phyloP scores from a whole-genome alignment of 139 green algal species.

The Chlorella vulgaris region DNA sequence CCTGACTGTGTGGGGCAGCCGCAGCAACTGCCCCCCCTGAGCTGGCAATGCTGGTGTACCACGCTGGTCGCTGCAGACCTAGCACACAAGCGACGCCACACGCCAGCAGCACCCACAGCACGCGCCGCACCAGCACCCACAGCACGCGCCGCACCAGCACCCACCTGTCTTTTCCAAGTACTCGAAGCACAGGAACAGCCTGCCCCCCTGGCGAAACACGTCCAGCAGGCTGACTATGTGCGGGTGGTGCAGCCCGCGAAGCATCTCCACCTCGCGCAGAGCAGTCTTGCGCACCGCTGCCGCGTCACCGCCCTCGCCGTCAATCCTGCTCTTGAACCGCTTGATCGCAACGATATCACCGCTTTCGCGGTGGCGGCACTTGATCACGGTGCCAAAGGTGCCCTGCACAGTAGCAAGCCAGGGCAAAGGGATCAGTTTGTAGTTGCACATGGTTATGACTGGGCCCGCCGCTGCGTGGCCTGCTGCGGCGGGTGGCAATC shows the following conservation, averaged over 20 bases:
- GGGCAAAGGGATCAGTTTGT: background rate
- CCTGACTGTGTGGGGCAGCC: too few species aligned
- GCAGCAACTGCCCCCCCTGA: too few species aligned
- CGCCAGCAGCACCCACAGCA: background rate
- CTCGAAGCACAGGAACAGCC: constrained; percentile 94
- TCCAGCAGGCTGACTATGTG: constrained; percentile 93
- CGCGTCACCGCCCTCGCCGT: constrained; percentile 3
- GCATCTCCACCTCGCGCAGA: constrained; percentile 85
- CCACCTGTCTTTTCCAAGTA: constrained; percentile 71
- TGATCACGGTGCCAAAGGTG: constrained; percentile 89
- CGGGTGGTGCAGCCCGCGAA: constrained; percentile 63
- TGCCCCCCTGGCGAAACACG: constrained; percentile 80
- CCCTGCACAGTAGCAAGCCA: constrained; percentile 32
- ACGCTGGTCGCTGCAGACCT: background rate
- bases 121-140: background rate
- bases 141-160: too few species aligned
- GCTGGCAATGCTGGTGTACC: background rate
- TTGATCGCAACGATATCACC: constrained; percentile 91
- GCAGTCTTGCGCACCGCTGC: constrained; percentile 77
- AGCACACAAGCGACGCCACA: background rate
- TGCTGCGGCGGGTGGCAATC: too few species aligned
- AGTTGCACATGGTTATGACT: too few species aligned
- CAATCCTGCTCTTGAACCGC: constrained; percentile 83
- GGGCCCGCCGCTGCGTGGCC: too few species aligned
- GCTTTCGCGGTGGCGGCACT: constrained; percentile 80